phyloP scores from a whole-genome alignment of 108 stramenopile genomes.

The Skeletonema potamos region DNA sequence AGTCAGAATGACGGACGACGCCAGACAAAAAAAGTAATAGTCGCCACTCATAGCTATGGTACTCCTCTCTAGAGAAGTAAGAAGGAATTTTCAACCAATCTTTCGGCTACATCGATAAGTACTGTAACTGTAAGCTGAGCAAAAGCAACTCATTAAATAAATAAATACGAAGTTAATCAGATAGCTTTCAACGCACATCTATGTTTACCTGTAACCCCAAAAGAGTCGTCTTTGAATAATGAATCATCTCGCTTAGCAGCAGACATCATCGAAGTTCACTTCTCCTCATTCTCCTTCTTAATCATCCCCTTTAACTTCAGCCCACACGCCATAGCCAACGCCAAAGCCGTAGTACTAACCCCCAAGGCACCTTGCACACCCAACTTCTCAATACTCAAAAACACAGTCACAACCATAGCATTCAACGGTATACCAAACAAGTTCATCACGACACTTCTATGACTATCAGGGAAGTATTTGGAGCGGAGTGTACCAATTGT shows the following conservation, averaged over 20 bases:
- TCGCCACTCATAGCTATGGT: too few species aligned
- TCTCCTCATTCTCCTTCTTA: neutral
- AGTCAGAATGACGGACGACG: too few species aligned
- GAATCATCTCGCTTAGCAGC: neutral
- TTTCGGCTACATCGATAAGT: too few species aligned
- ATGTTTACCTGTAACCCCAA: neutral
- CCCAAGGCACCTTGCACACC: constrained; percentile 81
- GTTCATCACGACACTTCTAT: constrained; percentile 96
- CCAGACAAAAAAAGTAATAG: too few species aligned
- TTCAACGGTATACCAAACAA: constrained; percentile 95
- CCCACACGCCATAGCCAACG: constrained; percentile 75
- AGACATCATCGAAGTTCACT: neutral
- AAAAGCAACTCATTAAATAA: too few species aligned
- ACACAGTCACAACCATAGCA: constrained; percentile 88
- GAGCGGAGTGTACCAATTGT: constrained; percentile 92
- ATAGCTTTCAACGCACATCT: neutral
- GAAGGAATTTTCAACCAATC: too few species aligned
- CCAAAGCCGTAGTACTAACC: constrained; percentile 77
- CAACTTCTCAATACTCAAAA: constrained; percentile 83
- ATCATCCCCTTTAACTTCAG: constrained; percentile 47
- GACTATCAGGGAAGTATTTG: constrained; percentile 94
- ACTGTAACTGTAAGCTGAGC: too few species aligned
- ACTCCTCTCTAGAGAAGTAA: too few species aligned
- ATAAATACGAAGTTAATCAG: too few species aligned
- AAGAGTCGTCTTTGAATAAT: neutral